Evolutionary conservation across 2,329 filamentous ascomycete species (phyloP), one percentile per base, ranked within the genome.

Genomic region (Epichloe baconii): DNA sequence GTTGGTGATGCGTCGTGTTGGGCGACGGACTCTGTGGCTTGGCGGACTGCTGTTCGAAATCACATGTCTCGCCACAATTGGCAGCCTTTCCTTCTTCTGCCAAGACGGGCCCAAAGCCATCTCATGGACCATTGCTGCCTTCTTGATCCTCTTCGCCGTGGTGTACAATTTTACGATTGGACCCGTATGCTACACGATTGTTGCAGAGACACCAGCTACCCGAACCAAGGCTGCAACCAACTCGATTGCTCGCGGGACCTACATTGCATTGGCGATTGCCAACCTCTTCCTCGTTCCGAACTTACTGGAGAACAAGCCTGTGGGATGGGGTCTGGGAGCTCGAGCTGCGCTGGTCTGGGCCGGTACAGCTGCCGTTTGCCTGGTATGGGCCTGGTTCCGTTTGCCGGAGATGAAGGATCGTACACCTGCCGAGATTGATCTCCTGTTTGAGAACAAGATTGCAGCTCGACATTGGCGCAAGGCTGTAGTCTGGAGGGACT

Each of bases 131-230:
- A 66, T 66, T 14, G 71, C 67, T 1, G 57, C 59, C 4, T 53
- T 73, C 37, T 57, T 71, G 2, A 54, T 73, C 12, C 51, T 70
- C 41, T 71, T 65, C 49, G 67, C 65, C 1, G 64, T 69, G 51
- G 56, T 65, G 5, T 75, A 72, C 58, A 67, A 73, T 56, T 58
- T 70, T 17, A 72, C 70, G 0, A 61, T 74, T 12, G 72, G 71
- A 0, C 61, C 61, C 2, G 48, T 64, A 6, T 55, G 56, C 43
- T 59, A 77, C 44, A 54, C 77, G 31, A 57, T 62, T 55, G 73
- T 74, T 57, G 74, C 72, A 57, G 55, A 76, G 66, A 35, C 62
- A 3, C 56, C 60, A 7, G 52, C 59, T 6, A 55, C 57, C 5
- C 55, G 59, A 34, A 54, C 58, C 26, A 61, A 56, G 44, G 46